Base-by-base conservation (phyloP, 305 asterid genomes). In the Ajuga reptans region DNA sequence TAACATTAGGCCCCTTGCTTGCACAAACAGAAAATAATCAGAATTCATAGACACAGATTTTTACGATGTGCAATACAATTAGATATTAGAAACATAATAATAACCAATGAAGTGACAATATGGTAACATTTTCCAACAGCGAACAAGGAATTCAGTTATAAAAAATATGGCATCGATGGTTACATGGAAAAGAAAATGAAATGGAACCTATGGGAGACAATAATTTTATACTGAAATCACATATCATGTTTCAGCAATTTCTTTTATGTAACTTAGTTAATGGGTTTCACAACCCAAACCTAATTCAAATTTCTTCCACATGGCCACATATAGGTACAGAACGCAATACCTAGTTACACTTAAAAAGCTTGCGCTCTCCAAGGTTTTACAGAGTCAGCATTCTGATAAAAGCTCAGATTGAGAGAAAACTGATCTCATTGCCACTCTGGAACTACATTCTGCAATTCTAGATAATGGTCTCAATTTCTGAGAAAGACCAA, bases 21-120 rank as follows among this genome's bases (percentile, higher is more conserved):
- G 76, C 75, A 54, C 11, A 55, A 66, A 50, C n/a, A 34, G 49
- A 29, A 42, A 18, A 57, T 62, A 12, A 24, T 43, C 43, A 72
- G 54, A 58, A 73, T 54, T 8, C 6, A 63, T 33, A 24, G 51
- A 16, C 58, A 17, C 29, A 41, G 45, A 27, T 3, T 21, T 14
- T 24, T 37, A 11, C 33, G 60, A 16, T 21, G 46, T 29, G 55
- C 31, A 45, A 56, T 42, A 9, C 6, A 37, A 64, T 14, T 42
- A 43, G 64, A 74, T 64, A 46, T 4, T 43, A 49, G 37, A 36
- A 12, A 34, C 11, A 66, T 21, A 9, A 34, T 5, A 29, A 54
- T 36, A 41, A 52, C 9, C n/a, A 53, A 42, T 0, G 55, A 43
- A 21, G 56, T 37, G 58, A 64, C 34, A 50, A 6, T n/a, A 41